Conservation (phyloP, 305 asterid genomes). For the Fraxinus angustifolia region DNA sequence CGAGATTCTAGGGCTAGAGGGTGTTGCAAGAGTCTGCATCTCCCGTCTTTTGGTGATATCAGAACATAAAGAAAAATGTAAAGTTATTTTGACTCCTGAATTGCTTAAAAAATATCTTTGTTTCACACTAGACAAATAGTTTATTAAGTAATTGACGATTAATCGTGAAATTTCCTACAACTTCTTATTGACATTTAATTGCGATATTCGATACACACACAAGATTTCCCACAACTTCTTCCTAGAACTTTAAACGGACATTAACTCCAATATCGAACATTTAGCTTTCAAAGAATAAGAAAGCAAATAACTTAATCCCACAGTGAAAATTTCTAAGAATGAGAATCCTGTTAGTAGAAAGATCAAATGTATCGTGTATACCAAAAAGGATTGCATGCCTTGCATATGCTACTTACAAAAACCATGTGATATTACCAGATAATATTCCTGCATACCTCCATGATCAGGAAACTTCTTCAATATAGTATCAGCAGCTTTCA, state of each 20-base stretch:
- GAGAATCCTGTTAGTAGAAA: slow-evolving; percentile 29
- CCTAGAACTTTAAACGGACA: background rate
- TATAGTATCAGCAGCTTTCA: slow-evolving; percentile 96
- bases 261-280: slow-evolving; percentile 12
- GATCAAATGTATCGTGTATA: background rate
- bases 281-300: background rate
- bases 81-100: background rate
- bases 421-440: slow-evolving; percentile 5
- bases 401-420: background rate
- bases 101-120: background rate
- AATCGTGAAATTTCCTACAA: background rate
- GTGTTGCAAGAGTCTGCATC: background rate
- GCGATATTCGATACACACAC: background rate
- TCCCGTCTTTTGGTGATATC: background rate
- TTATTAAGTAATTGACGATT: background rate
- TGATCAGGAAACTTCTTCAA: slow-evolving; percentile 96
- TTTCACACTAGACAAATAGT: background rate
- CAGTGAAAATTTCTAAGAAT: background rate
- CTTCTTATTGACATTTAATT: background rate
- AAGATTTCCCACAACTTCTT: background rate
- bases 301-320: background rate
- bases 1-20: background rate
- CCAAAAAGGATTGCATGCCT: background rate
- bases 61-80: background rate
- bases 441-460: slow-evolving; percentile 73